A percentile compares a stretch with the other conserved stretches of the same genome.
phyloP scores from a whole-genome alignment of 805 yeast species.

The Kodamaea kakaduensis region DNA sequence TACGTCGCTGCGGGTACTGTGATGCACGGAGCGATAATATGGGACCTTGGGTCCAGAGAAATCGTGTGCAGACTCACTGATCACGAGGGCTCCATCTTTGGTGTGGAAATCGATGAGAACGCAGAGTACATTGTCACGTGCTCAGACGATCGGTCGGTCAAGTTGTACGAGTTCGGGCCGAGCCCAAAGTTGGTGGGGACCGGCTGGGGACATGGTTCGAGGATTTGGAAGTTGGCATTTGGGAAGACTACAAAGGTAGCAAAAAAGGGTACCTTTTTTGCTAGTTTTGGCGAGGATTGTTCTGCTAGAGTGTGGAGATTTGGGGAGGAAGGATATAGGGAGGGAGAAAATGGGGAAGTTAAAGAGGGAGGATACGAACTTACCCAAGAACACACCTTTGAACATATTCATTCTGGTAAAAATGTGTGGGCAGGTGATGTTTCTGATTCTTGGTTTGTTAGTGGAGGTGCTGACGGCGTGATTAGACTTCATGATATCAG shows the following conservation, averaged over 20 bases:
- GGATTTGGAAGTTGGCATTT: slow-evolving; percentile 83
- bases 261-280: slow-evolving; percentile 22
- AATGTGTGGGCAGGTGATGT: slow-evolving; percentile 78
- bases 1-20: slow-evolving; percentile 89
- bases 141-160: slow-evolving; percentile 90
- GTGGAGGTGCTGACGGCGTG: slow-evolving; percentile 95
- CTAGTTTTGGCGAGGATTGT: slow-evolving; percentile 82
- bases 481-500: slow-evolving; percentile 53
- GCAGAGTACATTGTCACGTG: slow-evolving; percentile 67
- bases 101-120: slow-evolving; percentile 56
- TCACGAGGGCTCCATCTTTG: slow-evolving; percentile 92
- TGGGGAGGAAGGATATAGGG: no score
- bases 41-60: slow-evolving; percentile 50
- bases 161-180: slow-evolving; percentile 56
- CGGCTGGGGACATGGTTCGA: slow-evolving; percentile 96
- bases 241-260: slow-evolving; percentile 16
- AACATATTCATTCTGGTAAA: slow-evolving; percentile 72
- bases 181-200: slow-evolving; percentile 59
- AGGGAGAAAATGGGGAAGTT: no score
- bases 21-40: slow-evolving; percentile 77
- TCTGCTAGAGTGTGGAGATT: slow-evolving; percentile 77
- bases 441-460: slow-evolving; percentile 48
- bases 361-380: no score
- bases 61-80: slow-evolving; percentile 56
- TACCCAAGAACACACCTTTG: slow-evolving; percentile 50